Percentiles rank a stretch among this genome's conserved stretches.
Evolutionary conservation across 345 rosid genomes (phyloP).

Genomic region (Diplotaxis tenuifolia): DNA sequence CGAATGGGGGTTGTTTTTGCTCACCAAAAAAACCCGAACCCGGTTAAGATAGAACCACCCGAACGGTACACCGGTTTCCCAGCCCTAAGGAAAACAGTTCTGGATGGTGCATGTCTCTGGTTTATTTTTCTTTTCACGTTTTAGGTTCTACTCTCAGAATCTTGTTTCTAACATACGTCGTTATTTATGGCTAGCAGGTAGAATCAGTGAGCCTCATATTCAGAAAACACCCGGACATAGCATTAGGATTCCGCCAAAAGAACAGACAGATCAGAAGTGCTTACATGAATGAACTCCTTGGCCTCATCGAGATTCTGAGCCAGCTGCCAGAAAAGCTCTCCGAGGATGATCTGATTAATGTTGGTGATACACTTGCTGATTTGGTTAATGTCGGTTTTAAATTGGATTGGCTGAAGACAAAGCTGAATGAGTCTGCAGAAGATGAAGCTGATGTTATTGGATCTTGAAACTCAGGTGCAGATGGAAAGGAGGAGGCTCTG

Average conservation of each 20-base stretch:
- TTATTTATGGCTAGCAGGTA: background rate
- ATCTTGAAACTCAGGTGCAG: slow-evolving; percentile 11
- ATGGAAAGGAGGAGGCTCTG: background rate
- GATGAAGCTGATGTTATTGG: slow-evolving; percentile 4
- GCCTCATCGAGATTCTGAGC: slow-evolving; percentile 10
- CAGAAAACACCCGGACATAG: slow-evolving; percentile 20
- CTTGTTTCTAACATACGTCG: no score
- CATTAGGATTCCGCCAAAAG: slow-evolving; percentile 17
- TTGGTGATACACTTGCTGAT: slow-evolving; percentile 16
- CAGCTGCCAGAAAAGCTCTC: slow-evolving; percentile 16
- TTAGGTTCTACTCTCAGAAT: background rate
- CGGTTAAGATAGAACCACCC: no score
- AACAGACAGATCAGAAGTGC: slow-evolving; percentile 2
- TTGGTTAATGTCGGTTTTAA: slow-evolving; percentile 21
- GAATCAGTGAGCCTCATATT: slow-evolving; percentile 8
- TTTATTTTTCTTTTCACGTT: no score
- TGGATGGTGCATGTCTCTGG: background rate
- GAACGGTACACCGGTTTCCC: no score
- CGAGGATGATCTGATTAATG: slow-evolving; percentile 10
- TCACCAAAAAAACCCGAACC: no score
- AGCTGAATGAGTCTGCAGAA: slow-evolving; percentile 18
- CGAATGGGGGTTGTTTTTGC: no score
- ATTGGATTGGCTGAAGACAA: slow-evolving; percentile 22
- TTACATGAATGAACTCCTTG: slow-evolving; percentile 15
- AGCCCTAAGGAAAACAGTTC: no score